These are phyloP conservation scores for Bisporella sp. DNA, from an alignment of 2,329 filamentous ascomycete species.

Conservation along the genomic window DNA sequence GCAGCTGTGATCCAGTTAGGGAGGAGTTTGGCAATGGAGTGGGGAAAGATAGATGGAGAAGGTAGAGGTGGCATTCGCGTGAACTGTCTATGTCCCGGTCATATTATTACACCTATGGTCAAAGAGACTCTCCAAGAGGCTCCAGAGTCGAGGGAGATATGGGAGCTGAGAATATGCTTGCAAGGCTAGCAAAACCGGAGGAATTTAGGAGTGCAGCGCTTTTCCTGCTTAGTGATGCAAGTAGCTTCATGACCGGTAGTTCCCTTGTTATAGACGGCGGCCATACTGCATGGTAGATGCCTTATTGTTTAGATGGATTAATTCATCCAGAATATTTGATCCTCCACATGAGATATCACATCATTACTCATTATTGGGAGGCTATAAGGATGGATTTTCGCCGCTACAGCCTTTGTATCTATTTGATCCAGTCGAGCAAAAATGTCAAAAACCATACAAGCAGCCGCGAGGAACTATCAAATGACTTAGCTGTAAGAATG, in stretches of 20 bases:
- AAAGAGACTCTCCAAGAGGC: constrained; percentile 68
- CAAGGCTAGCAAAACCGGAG: constrained; percentile 55
- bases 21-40: constrained; percentile 65
- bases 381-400: too few relatives aligned
- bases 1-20: constrained; percentile 66
- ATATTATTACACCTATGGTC: constrained; percentile 80
- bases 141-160: constrained; percentile 60
- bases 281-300: constrained; percentile 48
- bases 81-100: constrained; percentile 75
- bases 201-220: constrained; percentile 67
- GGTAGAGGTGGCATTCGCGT: constrained; percentile 66
- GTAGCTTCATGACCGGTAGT: constrained; percentile 62
- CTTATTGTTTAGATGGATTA: too few relatives aligned
- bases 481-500: too few relatives aligned
- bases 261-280: constrained; percentile 19
- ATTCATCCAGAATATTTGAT: too few relatives aligned
- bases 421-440: too few relatives aligned
- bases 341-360: too few relatives aligned
- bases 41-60: too few relatives aligned
- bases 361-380: too few relatives aligned
- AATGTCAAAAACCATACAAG: too few relatives aligned
- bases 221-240: constrained; percentile 60
- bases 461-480: too few relatives aligned
- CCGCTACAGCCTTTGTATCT: too few relatives aligned
- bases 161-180: constrained; percentile 84